Base-by-base conservation (phyloP, 164 flowering plant species). In the Litsea cubeba region DNA sequence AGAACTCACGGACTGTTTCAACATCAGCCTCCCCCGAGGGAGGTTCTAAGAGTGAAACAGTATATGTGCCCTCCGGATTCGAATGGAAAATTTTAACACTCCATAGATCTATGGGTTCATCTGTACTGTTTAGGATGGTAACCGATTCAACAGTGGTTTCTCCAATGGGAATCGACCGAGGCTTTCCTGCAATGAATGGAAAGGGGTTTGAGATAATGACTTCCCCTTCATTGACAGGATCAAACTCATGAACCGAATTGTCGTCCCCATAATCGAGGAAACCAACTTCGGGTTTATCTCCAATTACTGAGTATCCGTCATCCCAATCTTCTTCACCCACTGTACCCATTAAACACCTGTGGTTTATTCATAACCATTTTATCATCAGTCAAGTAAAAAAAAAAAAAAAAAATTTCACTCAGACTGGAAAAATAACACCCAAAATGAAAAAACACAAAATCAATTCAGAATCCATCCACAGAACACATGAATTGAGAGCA, bases 121-220 rank as follows among this genome's bases (percentile, higher is more conserved):
- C 22, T 50, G 93, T 89, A 3, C 84, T 88, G 85, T 96, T 96
- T 65, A 72, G 73, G 2, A 96, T 71, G 1, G 95, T 89, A 12
- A 94, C 81, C 0, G 85, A 70, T 73, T 87, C 86, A 1, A 73
- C 69, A 12, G 79, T 82, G 24, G 82, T 87, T 68, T 89, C 88
- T 72, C 94, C 94, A 1, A 87, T 84, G 3, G 75, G 58, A 20
- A 84, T 83, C 0, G 95, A 90, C 57, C 74, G 90, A 62, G 98
- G 98, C 71, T 91, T 89, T 28, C 87, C 95, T 2, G 60, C 30
- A 6, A 62, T 62, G 51, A 85, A 82, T 23, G 94, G 84, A 65
- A 96, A 96, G 62, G 99, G 99, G 6, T 76, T 81, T 1, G 99
- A 96, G 58, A 96, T 74, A 24, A 79, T 5, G 71, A 91, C 81